Percentiles rank a stretch among this genome's conserved stretches.
phyloP scores from a whole-genome alignment of 306 rosid genomes.

The Ormosia emarginata region DNA sequence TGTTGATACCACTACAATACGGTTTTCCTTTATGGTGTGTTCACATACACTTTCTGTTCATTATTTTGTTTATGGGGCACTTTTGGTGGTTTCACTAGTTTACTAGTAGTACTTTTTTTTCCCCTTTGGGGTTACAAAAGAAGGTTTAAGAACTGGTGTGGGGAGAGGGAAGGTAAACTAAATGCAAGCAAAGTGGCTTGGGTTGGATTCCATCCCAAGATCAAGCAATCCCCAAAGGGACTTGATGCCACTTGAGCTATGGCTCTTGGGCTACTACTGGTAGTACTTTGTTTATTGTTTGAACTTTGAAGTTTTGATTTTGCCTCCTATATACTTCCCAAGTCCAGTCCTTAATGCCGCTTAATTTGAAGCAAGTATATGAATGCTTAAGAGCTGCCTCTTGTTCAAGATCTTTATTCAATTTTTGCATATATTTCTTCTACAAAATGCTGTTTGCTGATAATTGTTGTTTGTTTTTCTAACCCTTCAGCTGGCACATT shows the following conservation, averaged over 20 bases:
- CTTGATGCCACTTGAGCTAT: not conserved
- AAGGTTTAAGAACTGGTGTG: not conserved
- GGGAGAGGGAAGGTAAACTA: not conserved
- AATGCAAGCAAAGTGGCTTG: not conserved
- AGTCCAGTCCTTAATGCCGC: not conserved
- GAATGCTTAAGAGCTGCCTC: not conserved
- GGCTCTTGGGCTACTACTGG: not conserved
- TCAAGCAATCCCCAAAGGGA: not conserved
- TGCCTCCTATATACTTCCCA: not conserved
- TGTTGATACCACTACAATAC: not conserved
- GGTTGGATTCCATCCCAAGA: not conserved
- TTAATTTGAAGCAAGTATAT: not conserved
- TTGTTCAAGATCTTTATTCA: not conserved
- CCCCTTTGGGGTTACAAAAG: not conserved
- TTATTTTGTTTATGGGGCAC: not conserved
- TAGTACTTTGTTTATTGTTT: not conserved
- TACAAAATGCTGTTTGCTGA: conserved; percentile 5
- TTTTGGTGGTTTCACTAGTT: not conserved
- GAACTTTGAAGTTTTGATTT: not conserved
- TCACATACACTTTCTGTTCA: not conserved
- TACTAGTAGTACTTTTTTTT: not conserved
- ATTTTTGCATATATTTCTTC: not conserved
- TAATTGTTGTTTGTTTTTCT: conserved; percentile 26
- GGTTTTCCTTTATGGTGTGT: not conserved
- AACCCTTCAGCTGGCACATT: conserved; percentile 72